These are phyloP conservation scores for Hordeum vulgare DNA, from an alignment of 176 grass and related monocot species.

Conservation along the genomic window MorexV3_pseudomolecules_assembly NC_058520.1:567926218-567926717, in stretches of 20 bases:
- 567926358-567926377: too few species aligned
- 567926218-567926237: slow-evolving; percentile 15
- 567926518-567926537: slow-evolving; percentile 21
- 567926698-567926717: not conserved
- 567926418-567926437: not conserved
- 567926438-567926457: not conserved
- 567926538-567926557: not conserved
- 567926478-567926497: not conserved
- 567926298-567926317: not conserved
- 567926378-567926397: not conserved
- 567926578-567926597: too few species aligned
- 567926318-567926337: not conserved
- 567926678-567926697: not conserved
- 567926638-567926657: not conserved
- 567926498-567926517: not conserved
- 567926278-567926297: not conserved
- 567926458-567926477: not conserved
- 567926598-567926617: too few species aligned
- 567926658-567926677: slow-evolving; percentile 1
- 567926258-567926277: slow-evolving; percentile 16
- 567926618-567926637: not conserved
- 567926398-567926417: not conserved
- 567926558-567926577: too few species aligned
- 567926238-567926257: slow-evolving; percentile 24
- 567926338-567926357: not conserved